A percentile compares a stretch with the other conserved stretches of the same genome.
Conservation (phyloP, 306 rosid species). For the Sechiopsis laciniata region DNA sequence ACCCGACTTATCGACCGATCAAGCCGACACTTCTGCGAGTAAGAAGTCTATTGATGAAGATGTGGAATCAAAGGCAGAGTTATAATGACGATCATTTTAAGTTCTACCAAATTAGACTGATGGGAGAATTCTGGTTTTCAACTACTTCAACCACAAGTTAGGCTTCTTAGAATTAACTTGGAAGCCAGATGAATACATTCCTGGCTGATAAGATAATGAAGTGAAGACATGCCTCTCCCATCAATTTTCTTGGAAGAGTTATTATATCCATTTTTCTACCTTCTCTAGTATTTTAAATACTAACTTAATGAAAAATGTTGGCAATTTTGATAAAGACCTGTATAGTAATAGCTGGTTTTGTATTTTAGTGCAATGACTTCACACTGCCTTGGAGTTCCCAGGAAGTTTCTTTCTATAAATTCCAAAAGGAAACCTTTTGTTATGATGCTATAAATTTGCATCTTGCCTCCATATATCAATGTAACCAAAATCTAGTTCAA, state of each 20-base stretch:
- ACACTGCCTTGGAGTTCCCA: background rate
- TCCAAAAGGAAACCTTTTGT: background rate
- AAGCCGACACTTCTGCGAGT: conserved; percentile 23
- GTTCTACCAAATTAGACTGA: background rate
- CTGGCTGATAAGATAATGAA: conserved; percentile 2
- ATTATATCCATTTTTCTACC: background rate
- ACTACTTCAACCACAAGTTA: background rate
- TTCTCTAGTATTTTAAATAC: background rate
- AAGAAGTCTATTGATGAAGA: conserved; percentile 37
- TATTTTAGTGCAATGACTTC: background rate
- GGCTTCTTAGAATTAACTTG: conserved; percentile 7
- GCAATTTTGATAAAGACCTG: conserved; percentile 17
- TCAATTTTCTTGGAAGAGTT: conserved; percentile 17
- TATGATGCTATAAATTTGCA: conserved; percentile 8
- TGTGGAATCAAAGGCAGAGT: conserved; percentile 70
- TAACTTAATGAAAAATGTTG: background rate
- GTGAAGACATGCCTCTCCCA: background rate
- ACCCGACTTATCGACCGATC: conserved; percentile 33
- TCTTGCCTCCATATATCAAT: background rate
- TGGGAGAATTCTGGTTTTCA: conserved; percentile 5
- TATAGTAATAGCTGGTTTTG: background rate
- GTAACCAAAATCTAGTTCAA: background rate
- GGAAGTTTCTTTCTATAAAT: background rate
- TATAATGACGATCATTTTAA: conserved; percentile 25
- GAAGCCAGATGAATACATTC: background rate